Evolutionary conservation across 2,329 filamentous ascomycete genomes (phyloP).

Genomic region (Ophioceras dolichostomum): DNA sequence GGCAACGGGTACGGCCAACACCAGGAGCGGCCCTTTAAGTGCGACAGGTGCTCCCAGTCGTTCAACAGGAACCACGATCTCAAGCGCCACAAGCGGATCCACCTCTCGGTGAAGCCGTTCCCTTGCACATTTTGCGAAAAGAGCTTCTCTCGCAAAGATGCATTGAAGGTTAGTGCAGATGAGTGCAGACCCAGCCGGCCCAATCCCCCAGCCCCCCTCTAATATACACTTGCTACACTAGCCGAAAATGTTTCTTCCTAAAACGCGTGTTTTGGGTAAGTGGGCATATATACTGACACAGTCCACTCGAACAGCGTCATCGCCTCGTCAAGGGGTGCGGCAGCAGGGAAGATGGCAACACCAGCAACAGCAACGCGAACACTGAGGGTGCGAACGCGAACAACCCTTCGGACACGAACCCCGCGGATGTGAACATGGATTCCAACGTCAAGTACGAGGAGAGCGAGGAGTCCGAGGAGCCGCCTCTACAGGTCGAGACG

Average conservation of each 20-base stretch:
- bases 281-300: no score
- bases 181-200: no score
- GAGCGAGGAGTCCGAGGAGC: background rate
- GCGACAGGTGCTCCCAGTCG: constrained; percentile 57
- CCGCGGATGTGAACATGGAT: background rate
- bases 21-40: constrained; percentile 56
- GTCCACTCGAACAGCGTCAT: no score
- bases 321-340: constrained; percentile 54
- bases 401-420: no score
- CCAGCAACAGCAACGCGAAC: no score
- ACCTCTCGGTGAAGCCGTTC: constrained; percentile 90
- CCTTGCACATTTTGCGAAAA: constrained; percentile 88
- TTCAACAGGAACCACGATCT: constrained; percentile 96
- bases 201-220: no score
- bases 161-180: constrained; percentile 70
- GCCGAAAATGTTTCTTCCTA: no score
- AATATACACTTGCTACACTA: no score
- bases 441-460: background rate
- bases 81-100: constrained; percentile 91
- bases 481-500: no score
- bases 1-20: constrained; percentile 30
- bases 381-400: no score
- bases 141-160: constrained; percentile 93
- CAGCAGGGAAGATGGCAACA: constrained; percentile 12
- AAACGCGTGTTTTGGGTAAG: no score